Evolutionary conservation across 345 rosid genomes (phyloP).

Genomic region (Sisymbrium altissimum): DNA sequence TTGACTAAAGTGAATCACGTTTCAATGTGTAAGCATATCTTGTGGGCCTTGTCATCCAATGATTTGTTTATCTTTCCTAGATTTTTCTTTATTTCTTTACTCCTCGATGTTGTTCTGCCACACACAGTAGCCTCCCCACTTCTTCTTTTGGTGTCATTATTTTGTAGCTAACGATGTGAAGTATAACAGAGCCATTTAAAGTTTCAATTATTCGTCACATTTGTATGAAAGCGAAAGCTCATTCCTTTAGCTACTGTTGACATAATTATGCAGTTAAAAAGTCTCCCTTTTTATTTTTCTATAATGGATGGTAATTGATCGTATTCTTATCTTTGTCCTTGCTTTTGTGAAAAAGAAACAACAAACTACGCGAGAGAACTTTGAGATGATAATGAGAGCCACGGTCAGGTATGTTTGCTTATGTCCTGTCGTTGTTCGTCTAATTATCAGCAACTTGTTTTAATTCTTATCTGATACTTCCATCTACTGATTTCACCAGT

Average conservation of each 20-base stretch:
- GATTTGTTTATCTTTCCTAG: slow-evolving; percentile 27
- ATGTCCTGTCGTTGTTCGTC: slow-evolving; percentile 31
- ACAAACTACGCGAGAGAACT: slow-evolving; percentile 6
- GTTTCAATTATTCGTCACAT: slow-evolving; percentile 20
- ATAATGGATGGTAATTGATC: slow-evolving; percentile 5
- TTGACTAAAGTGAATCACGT: slow-evolving; percentile 37
- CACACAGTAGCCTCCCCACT: slow-evolving; percentile 24
- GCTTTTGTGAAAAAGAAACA: slow-evolving; percentile 15
- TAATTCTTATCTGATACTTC: slow-evolving; percentile 21
- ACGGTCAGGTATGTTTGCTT: slow-evolving; percentile 27
- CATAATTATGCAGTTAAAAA: slow-evolving; percentile 22
- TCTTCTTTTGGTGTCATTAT: slow-evolving; percentile 15
- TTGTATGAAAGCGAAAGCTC: slow-evolving; percentile 21
- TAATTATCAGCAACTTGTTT: slow-evolving; percentile 12
- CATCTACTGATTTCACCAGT: slow-evolving; percentile 19
- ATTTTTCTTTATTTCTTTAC: neutral
- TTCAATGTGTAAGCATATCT: slow-evolving; percentile 32
- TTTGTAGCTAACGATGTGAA: slow-evolving; percentile 28
- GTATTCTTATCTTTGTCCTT: neutral
- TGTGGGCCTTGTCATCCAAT: slow-evolving; percentile 33
- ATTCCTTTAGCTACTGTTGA: slow-evolving; percentile 18
- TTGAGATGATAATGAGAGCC: slow-evolving; percentile 19
- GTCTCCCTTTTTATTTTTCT: neutral
- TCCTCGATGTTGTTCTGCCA: slow-evolving; percentile 21
- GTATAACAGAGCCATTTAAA: slow-evolving; percentile 27